Conservation (phyloP, 2,329 filamentous ascomycete genomes). For the Talaromyces sp. region DNA sequence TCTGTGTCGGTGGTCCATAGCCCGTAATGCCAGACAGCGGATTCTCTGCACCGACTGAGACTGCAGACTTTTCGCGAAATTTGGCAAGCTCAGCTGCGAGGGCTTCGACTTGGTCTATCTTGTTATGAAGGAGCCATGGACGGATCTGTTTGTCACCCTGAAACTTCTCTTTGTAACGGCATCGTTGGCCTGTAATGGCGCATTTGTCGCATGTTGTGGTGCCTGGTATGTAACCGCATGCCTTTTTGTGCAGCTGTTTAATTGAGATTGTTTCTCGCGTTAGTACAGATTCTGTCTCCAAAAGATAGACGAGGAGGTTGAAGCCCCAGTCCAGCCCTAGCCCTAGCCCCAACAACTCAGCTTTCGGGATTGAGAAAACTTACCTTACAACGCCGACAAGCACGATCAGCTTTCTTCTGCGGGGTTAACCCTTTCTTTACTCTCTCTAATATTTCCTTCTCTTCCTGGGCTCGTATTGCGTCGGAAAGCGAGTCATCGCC, state of each 20-base stretch:
- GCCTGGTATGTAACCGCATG: background rate
- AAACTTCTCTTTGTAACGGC: conserved; percentile 15
- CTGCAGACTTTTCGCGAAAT: background rate
- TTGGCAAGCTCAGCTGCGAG: background rate
- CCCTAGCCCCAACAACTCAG: background rate
- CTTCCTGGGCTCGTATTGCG: background rate
- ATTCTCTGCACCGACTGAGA: conserved; percentile 1
- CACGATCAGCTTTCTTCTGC: background rate
- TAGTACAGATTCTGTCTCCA: background rate
- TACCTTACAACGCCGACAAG: conserved; percentile 19
- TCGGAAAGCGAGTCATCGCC: conserved; percentile 17
- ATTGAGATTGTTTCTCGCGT: background rate
- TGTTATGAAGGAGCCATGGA: background rate
- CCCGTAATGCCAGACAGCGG: conserved; percentile 20
- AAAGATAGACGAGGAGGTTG: background rate
- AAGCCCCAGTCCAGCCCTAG: conserved; percentile 12
- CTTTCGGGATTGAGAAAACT: background rate
- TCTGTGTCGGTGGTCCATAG: conserved; percentile 17
- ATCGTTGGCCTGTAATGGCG: background rate
- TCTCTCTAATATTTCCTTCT: background rate
- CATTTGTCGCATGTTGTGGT: background rate
- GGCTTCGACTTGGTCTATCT: background rate
- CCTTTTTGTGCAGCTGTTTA: background rate
- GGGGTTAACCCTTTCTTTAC: background rate
- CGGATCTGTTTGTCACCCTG: background rate